A percentile compares a stretch with the other conserved stretches of the same genome.
These are phyloP conservation scores for Eucalyptus erythrocorys DNA, from an alignment of 345 rosid species.

Conservation along the genomic window DNA sequence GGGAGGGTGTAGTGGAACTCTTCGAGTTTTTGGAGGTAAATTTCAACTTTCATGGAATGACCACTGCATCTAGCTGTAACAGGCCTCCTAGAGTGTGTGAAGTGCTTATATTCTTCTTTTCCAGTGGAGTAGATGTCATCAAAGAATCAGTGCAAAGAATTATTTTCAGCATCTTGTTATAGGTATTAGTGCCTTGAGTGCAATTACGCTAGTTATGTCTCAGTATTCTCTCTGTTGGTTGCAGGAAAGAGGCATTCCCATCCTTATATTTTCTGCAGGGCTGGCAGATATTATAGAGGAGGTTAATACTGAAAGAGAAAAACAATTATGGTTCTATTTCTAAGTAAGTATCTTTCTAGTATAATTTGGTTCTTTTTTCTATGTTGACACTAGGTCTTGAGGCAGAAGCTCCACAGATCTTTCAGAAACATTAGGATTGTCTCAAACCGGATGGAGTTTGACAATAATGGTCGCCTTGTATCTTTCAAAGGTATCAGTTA, in stretches of 20 bases:
- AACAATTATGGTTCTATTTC: neutral
- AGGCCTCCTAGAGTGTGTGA: neutral
- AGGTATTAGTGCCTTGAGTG: neutral
- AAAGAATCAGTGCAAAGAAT: neutral
- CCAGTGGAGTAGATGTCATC: neutral
- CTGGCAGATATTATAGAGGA: conserved; percentile 95
- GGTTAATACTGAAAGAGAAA: conserved; percentile 22
- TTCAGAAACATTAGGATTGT: conserved; percentile 70
- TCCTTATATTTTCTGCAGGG: conserved; percentile 90
- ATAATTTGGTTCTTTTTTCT: neutral
- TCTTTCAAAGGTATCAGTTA: conserved; percentile 61
- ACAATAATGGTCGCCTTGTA: conserved; percentile 40
- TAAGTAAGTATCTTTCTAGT: neutral
- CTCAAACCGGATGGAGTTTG: conserved; percentile 71
- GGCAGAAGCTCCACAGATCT: conserved; percentile 69
- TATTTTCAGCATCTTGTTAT: neutral
- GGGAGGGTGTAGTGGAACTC: conserved; percentile 69
- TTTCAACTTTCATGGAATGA: neutral
- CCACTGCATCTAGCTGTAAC: neutral
- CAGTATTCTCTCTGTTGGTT: neutral
- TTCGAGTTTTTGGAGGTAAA: conserved; percentile 76
- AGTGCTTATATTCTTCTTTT: neutral
- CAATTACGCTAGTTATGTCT: neutral
- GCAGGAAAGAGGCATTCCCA: conserved; percentile 67
- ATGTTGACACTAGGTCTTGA: conserved; percentile 44